A percentile compares a stretch with the other conserved stretches of the same genome.
Evolutionary conservation across 106 monocot genomes (phyloP).

Genomic region (Dioscorea zingiberensis): DNA sequence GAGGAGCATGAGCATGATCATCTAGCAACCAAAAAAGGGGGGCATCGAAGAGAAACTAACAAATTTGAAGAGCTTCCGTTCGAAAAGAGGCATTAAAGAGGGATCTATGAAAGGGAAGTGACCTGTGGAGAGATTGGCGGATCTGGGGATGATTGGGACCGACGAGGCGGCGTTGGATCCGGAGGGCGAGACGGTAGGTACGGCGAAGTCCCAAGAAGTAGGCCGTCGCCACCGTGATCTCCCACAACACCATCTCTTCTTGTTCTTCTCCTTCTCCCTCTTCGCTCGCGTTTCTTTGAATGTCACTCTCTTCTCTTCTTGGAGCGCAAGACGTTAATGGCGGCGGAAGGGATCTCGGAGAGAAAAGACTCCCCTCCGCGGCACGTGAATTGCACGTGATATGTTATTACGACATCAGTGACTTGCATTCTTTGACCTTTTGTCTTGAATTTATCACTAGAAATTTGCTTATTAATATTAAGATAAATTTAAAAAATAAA

Average conservation of each 20-base stretch:
- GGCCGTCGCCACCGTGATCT: conserved; percentile 64
- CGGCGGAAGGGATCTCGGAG: conserved; percentile 2
- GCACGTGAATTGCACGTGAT: background rate
- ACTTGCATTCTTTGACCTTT: too few relatives aligned
- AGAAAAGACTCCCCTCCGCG: background rate
- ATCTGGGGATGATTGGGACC: conserved; percentile 30
- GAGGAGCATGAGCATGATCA: background rate
- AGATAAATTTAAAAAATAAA: too few relatives aligned
- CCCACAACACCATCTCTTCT: conserved; percentile 66
- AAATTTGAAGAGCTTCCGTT: too few relatives aligned
- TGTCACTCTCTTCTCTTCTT: conserved; percentile 16
- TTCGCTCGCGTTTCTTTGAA: background rate
- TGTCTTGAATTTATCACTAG: too few relatives aligned
- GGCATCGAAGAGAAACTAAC: background rate
- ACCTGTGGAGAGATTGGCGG: conserved; percentile 40
- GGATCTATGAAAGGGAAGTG: background rate
- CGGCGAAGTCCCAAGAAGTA: conserved; percentile 66
- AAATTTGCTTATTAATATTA: too few relatives aligned
- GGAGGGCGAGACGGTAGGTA: conserved; percentile 56
- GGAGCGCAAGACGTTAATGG: conserved; percentile 23
- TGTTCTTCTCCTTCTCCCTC: background rate
- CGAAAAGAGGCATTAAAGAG: background rate
- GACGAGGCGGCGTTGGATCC: conserved; percentile 46
- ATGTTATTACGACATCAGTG: too few relatives aligned
- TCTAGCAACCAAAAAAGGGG: background rate